These are phyloP conservation scores for Coemansia sp. DNA, from an alignment of 192 early-diverging fungal species.

Conservation along the genomic window DNA sequence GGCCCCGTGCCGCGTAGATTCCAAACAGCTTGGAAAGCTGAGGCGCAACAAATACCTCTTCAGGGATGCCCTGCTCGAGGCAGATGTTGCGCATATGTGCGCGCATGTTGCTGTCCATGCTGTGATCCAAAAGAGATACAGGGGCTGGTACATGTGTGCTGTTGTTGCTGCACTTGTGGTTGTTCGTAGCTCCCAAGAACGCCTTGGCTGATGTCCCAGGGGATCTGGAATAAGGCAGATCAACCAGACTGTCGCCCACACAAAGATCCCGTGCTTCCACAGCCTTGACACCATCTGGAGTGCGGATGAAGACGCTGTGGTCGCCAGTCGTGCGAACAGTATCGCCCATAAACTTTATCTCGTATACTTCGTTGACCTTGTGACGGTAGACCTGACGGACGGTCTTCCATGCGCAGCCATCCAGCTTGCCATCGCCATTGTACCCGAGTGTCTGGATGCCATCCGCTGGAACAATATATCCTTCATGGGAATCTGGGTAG, in stretches of 20 bases:
- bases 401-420: slow-evolving; percentile 42
- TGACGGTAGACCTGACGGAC: slow-evolving; percentile 53
- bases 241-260: slow-evolving; percentile 46
- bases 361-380: slow-evolving; percentile 49
- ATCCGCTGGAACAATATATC: slow-evolving; percentile 40
- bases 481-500: slow-evolving; percentile 33
- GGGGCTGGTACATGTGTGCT: background rate
- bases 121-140: slow-evolving; percentile 22
- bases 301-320: slow-evolving; percentile 53
- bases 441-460: slow-evolving; percentile 52
- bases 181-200: background rate
- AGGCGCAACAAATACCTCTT: slow-evolving; percentile 14
- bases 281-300: slow-evolving; percentile 22
- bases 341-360: slow-evolving; percentile 45
- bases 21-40: slow-evolving; percentile 33
- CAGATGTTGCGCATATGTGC: slow-evolving; percentile 17
- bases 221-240: slow-evolving; percentile 32
- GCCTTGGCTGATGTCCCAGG: background rate
- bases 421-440: slow-evolving; percentile 22
- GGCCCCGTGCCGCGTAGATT: slow-evolving; percentile 22
- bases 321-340: slow-evolving; percentile 52
- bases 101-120: background rate
- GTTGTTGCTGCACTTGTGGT: background rate
- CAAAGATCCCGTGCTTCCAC: slow-evolving; percentile 40
- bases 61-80: slow-evolving; percentile 15